Evolutionary conservation across 306 rosid species (phyloP).

Genomic region (Fragaria nilgerrensis): DNA sequence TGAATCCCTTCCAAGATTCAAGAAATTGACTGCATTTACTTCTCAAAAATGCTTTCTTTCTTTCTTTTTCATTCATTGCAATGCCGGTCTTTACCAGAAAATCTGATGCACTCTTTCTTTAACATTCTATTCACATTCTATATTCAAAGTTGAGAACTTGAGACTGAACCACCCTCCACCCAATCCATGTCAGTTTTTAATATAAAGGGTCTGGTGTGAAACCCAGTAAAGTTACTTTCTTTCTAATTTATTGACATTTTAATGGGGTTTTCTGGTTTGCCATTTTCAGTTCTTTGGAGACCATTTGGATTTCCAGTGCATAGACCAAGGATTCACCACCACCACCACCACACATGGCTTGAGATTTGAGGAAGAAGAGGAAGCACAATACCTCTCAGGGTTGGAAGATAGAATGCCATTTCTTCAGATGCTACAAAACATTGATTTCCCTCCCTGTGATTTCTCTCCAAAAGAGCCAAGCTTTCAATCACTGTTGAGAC

Average conservation of each 20-base stretch:
- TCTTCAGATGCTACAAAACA: slow-evolving; percentile 80
- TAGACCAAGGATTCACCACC: slow-evolving; percentile 48
- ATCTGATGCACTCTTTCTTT: slow-evolving; percentile 22
- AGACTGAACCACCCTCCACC: slow-evolving; percentile 24
- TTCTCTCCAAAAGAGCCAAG: slow-evolving; percentile 58
- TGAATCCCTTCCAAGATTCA: slow-evolving; percentile 34
- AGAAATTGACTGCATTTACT: slow-evolving; percentile 47
- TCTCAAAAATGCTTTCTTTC: slow-evolving; percentile 14
- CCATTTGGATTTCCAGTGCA: slow-evolving; percentile 45
- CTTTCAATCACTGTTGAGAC: slow-evolving; percentile 67
- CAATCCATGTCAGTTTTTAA: slow-evolving; percentile 27
- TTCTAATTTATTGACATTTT: not conserved
- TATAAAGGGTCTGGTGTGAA: slow-evolving; percentile 20
- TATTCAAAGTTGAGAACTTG: slow-evolving; percentile 23
- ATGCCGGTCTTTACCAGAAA: slow-evolving; percentile 30
- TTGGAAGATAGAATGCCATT: slow-evolving; percentile 73
- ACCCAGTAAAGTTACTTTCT: slow-evolving; percentile 10
- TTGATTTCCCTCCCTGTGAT: slow-evolving; percentile 56
- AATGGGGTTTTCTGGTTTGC: slow-evolving; percentile 11
- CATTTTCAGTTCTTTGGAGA: slow-evolving; percentile 56
- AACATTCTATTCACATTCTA: slow-evolving; percentile 33
- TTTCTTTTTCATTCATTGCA: slow-evolving; percentile 49
- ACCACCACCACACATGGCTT: slow-evolving; percentile 26
- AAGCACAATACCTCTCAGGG: slow-evolving; percentile 32
- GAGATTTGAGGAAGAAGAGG: slow-evolving; percentile 44